Base-by-base conservation (phyloP, 106 monocot genomes). In the Platanthera zijinensis region DNA sequence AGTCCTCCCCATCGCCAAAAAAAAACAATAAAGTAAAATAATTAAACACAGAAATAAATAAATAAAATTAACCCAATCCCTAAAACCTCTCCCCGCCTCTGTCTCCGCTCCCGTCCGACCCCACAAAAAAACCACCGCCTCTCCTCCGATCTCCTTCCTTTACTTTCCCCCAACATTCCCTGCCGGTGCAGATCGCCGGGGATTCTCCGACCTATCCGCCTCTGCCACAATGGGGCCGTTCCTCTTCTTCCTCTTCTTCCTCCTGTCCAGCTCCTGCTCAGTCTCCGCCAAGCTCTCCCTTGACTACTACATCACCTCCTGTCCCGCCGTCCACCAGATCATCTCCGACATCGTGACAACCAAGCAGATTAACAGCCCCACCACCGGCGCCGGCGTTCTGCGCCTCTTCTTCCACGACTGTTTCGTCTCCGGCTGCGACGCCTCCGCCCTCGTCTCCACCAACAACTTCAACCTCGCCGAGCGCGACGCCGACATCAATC, bases 401-500 rank as follows among this genome's bases (percentile, higher is more conserved):
- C 80, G 80, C 75, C 80, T 80, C 80, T 75, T 80, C 80, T 75
- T 80, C 75, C 80, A 80, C 14, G 80, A 75, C 75, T 80, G 80
- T 53, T 75, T 80, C 56, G 79, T 72, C 28, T 53, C 73, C 67
- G 82, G 83, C 39, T 92, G 92, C 79, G 92, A 92, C 76, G 89
- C 85, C 67, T 92, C 92, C 52, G 79, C 85, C 9, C 83, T 89
- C 66, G 76, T 92, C 71, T 73, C 89, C 75, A 77, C 89, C 80
- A 92, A 78, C 80, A 5, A 17, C 49, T 86, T 86, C 84, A 77
- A 79, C 77, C 56, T 48, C 15, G 81, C 89, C 17, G 86, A 89
- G 80, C 83, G 86, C 22, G 86, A 86, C 82, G 84, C 86, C 15
- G 89, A 86, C 57, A 77, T 86, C 79, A 84, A 86, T 62, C 84